Conservation (phyloP, 768 basidiomycete genomes). For the Boletus pseudo-olivaceus region DNA sequence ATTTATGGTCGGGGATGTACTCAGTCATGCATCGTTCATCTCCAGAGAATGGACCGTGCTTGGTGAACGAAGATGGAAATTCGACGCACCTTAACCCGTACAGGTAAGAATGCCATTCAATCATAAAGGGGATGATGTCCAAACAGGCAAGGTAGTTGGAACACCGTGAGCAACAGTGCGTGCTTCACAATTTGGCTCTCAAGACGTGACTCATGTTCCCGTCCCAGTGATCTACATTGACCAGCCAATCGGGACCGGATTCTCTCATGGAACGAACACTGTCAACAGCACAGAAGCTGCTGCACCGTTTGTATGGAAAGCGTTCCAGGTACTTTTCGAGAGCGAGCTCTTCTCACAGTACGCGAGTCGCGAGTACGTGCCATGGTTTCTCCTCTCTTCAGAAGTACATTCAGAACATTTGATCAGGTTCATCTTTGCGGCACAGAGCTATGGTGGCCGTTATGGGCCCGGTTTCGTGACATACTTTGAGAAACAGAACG, state of each 20-base stretch:
- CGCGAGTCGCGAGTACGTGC: constrained; percentile 48
- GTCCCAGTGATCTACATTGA: constrained; percentile 65
- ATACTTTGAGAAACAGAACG: constrained; percentile 62
- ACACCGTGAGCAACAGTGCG: constrained; percentile 62
- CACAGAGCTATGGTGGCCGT: constrained; percentile 68
- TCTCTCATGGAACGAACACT: constrained; percentile 54
- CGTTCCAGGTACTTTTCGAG: constrained; percentile 62
- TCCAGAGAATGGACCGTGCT: constrained; percentile 64
- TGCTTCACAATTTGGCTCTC: neutral
- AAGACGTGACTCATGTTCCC: neutral
- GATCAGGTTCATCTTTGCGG: constrained; percentile 56
- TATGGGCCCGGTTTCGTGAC: constrained; percentile 64
- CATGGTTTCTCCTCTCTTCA: neutral
- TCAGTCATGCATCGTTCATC: neutral
- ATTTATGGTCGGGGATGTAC: neutral
- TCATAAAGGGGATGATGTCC: neutral
- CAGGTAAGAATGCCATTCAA: constrained; percentile 36
- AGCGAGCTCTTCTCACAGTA: constrained; percentile 50
- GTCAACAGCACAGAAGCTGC: constrained; percentile 53
- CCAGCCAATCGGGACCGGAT: constrained; percentile 65
- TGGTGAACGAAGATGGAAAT: constrained; percentile 50
- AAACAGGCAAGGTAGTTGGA: constrained; percentile 48
- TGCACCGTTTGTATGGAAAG: constrained; percentile 56
- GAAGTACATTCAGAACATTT: neutral
- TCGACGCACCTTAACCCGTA: constrained; percentile 57